Conservation (phyloP, 352 stramenopile species). For the Pythium dissotocum region DNA sequence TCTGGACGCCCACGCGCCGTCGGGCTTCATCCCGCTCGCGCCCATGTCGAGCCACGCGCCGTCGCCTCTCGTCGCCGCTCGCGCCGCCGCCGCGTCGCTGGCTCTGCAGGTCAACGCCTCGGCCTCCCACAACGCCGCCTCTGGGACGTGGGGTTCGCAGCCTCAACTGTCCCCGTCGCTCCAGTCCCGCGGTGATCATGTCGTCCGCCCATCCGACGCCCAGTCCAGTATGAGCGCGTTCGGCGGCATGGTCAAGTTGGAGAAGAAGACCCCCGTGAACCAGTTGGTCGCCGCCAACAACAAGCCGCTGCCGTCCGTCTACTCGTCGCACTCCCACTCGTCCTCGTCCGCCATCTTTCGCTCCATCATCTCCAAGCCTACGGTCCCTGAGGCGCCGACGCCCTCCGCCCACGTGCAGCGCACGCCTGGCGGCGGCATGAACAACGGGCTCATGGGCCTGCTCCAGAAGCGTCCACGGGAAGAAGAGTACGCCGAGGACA, state of each 20-base stretch:
- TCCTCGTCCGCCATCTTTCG: constrained; percentile 15
- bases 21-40: constrained; percentile 28
- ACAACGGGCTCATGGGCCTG: constrained; percentile 15
- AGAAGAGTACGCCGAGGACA: constrained; percentile 19
- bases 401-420: constrained; percentile 22
- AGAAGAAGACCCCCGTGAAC: constrained; percentile 10
- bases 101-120: constrained; percentile 19
- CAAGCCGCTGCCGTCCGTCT: constrained; percentile 1
- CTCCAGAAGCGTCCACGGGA: constrained; percentile 22
- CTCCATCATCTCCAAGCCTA: constrained; percentile 17
- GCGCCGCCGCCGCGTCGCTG: constrained; percentile 23
- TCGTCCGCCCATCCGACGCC: constrained; percentile 2
- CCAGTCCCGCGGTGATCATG: not conserved
- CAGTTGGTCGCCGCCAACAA: constrained; percentile 1
- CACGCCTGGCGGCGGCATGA: constrained; percentile 1
- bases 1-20: constrained; percentile 9
- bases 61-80: constrained; percentile 24
- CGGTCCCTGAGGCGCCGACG: constrained; percentile 17
- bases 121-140: not conserved
- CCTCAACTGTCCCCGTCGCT: constrained; percentile 1
- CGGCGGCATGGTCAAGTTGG: constrained; percentile 29
- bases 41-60: constrained; percentile 21
- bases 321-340: not conserved
- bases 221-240: constrained; percentile 7
- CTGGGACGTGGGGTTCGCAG: constrained; percentile 11